Base-by-base conservation (phyloP, 768 basidiomycete genomes). In the Pluteus cervinus region DNA sequence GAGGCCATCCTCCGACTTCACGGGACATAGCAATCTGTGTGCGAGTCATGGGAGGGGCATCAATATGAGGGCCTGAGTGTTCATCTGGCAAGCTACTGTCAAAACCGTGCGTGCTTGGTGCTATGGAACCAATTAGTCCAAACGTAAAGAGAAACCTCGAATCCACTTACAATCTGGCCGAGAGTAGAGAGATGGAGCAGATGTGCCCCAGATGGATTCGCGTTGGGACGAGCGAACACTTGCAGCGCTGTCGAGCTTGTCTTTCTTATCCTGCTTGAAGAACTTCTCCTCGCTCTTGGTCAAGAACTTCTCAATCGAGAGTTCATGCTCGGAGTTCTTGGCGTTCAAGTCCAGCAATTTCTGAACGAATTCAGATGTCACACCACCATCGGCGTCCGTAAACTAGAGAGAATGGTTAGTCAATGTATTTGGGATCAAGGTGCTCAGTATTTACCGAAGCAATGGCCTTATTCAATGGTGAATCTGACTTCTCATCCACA, bases 401-500 rank as follows among this genome's bases (percentile, higher is more conserved):
- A 96, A 96, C 85, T 91, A 36, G 20, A 26, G n/a, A 7, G 36
- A 32, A 28, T 15, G 40, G 42, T 25, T 29, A 44, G 39, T 34
- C 40, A 17, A 26, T 33, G 41, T 33, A 24, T 14, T 35, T 15
- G 16, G 23, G 2, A 22, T 24, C 12, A 0, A 18, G 28, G 28
- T 17, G 29, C 18, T 22, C 25, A 23, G n/a, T n/a, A 62, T 76
- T 47, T 51, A 90, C 87, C 42, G 89, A 83, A 37, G 83, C 83
- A 50, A 90, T 88, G 8, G 91, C 89, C 61, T 93, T 94, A 66
- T 96, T 96, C 42, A 94, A 65, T 8, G 92, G 91, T 16, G 92
- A 91, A 45, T 85, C 85, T 1, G 71, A 67, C 66, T 94, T 94
- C 49, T 94, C 91, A 45, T 92, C 89, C 21, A 90, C 83, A 37